These are phyloP conservation scores for Metschnikowia baotianmanensis DNA, from an alignment of 805 yeast genomes.

Conservation along the genomic window DNA sequence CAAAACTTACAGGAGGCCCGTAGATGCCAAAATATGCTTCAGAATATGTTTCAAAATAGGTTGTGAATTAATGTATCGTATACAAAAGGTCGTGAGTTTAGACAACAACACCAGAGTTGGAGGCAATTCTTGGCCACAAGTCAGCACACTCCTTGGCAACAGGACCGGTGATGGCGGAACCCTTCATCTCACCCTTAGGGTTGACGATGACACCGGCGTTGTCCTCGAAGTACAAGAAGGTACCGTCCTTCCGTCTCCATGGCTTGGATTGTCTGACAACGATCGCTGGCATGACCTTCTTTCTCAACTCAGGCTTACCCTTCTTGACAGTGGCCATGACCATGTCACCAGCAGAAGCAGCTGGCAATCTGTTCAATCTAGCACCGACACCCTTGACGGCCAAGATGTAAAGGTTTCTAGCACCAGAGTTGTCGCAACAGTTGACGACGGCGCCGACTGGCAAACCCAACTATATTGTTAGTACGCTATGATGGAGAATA, in stretches of 20 bases:
- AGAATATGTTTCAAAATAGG: background rate
- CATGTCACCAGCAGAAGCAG: conserved; percentile 99
- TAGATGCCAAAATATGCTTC: background rate
- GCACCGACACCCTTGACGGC: conserved; percentile 99
- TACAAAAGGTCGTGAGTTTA: conserved; percentile 41
- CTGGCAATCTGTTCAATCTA: conserved; percentile 99
- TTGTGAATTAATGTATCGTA: conserved; percentile 22
- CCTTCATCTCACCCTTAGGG: conserved; percentile 99
- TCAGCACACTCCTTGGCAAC: conserved; percentile 99
- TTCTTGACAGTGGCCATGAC: conserved; percentile 99
- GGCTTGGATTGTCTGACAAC: conserved; percentile 99
- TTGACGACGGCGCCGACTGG: conserved; percentile 99
- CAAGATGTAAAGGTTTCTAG: conserved; percentile 97
- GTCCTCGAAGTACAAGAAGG: conserved; percentile 99
- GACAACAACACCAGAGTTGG: conserved; percentile 99
- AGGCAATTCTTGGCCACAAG: conserved; percentile 99
- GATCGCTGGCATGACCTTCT: conserved; percentile 99
- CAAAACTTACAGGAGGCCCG: background rate
- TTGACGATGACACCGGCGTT: conserved; percentile 99
- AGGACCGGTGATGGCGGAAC: conserved; percentile 99
- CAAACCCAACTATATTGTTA: conserved; percentile 79
- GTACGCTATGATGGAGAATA: conserved; percentile 18
- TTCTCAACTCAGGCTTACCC: conserved; percentile 99
- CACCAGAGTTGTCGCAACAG: conserved; percentile 99
- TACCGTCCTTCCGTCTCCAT: conserved; percentile 99